Conservation (phyloP, 345 rosid species). For the Abelmoschus esculentus region DNA sequence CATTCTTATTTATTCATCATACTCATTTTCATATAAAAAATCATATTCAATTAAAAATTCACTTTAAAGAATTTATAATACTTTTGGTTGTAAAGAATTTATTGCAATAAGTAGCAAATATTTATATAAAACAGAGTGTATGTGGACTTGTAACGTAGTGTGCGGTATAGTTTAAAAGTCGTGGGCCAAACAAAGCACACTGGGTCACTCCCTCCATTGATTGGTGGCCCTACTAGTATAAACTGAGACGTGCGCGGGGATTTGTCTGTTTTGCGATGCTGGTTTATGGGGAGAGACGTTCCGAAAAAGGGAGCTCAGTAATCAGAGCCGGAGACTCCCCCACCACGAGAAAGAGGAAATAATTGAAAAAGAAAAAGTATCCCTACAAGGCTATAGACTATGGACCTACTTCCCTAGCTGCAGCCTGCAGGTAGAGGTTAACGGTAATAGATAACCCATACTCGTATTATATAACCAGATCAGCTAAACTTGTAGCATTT, state of each 20-base stretch:
- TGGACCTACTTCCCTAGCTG: neutral
- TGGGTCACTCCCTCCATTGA: neutral
- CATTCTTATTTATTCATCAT: no score
- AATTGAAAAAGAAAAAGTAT: neutral
- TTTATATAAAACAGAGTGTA: no score
- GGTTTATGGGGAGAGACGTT: neutral
- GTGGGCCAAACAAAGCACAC: neutral
- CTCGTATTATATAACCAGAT: no score
- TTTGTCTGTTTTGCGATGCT: neutral
- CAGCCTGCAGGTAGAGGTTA: neutral
- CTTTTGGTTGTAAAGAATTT: no score
- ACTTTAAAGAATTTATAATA: no score
- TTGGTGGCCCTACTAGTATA: neutral
- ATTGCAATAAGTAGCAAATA: no score
- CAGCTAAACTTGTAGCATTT: no score
- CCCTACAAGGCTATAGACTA: neutral
- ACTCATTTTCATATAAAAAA: no score
- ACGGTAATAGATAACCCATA: neutral
- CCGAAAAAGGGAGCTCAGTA: neutral
- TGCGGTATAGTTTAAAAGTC: neutral
- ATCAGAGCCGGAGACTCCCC: neutral
- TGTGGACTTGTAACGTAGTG: no score
- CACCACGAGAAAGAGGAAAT: neutral
- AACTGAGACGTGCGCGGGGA: neutral
- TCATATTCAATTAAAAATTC: no score